Conservation (phyloP, 1,284 basidiomycete genomes). For the Cryptococcus sp. region DNA sequence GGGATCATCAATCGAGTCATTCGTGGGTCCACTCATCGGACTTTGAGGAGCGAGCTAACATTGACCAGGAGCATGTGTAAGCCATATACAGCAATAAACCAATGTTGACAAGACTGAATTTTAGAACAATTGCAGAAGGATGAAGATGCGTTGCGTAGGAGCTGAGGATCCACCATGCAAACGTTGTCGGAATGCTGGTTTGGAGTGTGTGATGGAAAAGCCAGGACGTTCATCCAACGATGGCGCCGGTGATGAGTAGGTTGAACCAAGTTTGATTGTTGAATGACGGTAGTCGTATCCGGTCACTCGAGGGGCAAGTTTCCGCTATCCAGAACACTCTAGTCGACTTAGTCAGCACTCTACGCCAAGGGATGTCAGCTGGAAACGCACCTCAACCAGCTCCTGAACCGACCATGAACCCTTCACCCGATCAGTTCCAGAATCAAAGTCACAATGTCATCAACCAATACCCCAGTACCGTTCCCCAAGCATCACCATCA, state of each 20-base stretch:
- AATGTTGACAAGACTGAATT: background rate
- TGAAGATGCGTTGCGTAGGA: slow-evolving; percentile 60
- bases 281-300: slow-evolving; percentile 63
- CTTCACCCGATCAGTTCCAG: background rate
- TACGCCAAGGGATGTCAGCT: slow-evolving; percentile 29
- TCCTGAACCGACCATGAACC: background rate
- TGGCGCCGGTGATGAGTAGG: slow-evolving; percentile 73
- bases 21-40: slow-evolving; percentile 27
- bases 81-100: slow-evolving; percentile 1
- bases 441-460: background rate
- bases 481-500: background rate
- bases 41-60: background rate
- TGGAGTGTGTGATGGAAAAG: slow-evolving; percentile 88
- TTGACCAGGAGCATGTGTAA: slow-evolving; percentile 38
- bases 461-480: background rate
- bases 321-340: slow-evolving; percentile 74
- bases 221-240: slow-evolving; percentile 62
- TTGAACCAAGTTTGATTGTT: slow-evolving; percentile 20
- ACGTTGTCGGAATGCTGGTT: slow-evolving; percentile 74
- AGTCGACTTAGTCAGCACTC: slow-evolving; percentile 63
- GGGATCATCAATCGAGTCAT: slow-evolving; percentile 45
- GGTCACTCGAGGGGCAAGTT: slow-evolving; percentile 77
- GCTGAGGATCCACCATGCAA: slow-evolving; percentile 92
- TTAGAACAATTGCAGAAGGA: slow-evolving; percentile 46
- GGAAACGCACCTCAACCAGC: background rate